Conservation (phyloP, 164 flowering plant genomes). For the Nymphaea thermarum region DNA sequence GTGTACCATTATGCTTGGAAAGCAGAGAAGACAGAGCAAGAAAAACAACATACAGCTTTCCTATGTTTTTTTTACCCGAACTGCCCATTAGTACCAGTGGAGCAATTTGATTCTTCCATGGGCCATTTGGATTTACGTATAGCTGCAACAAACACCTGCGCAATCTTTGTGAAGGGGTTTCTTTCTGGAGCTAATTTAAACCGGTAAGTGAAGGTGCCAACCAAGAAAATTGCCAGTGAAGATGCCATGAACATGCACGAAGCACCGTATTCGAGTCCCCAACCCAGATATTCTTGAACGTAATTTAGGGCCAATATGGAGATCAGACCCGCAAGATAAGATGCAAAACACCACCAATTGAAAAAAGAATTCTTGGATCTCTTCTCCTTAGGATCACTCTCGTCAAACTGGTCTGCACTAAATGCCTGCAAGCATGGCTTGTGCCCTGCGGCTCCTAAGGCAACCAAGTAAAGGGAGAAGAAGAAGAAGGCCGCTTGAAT, state of each 20-base stretch:
- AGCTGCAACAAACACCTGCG: conserved; percentile 1
- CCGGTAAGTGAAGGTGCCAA: conserved; percentile 19
- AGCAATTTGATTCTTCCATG: too few species aligned
- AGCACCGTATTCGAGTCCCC: conserved; percentile 32
- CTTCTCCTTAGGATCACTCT: conserved; percentile 26
- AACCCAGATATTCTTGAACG: conserved; percentile 42
- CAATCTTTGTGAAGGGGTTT: conserved; percentile 2
- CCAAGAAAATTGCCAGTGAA: conserved; percentile 26
- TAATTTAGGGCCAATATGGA: conserved; percentile 29
- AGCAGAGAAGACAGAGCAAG: too few species aligned
- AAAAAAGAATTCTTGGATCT: conserved; percentile 40
- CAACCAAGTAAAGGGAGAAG: conserved; percentile 32
- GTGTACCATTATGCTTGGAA: too few species aligned
- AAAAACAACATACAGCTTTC: too few species aligned
- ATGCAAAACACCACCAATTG: conserved; percentile 59
- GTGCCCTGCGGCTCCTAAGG: conserved; percentile 61
- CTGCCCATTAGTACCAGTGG: too few species aligned
- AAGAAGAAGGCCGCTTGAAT: conserved; percentile 20
- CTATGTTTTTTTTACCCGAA: too few species aligned
- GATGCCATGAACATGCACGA: conserved; percentile 18
- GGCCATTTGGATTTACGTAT: too few species aligned
- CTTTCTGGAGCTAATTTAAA: background rate
- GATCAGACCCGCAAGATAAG: conserved; percentile 21
- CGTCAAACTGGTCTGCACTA: conserved; percentile 68
- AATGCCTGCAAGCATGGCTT: conserved; percentile 66